Evolutionary conservation across 345 rosid species (phyloP).

Genomic region (Hypericum androsaemum): DNA sequence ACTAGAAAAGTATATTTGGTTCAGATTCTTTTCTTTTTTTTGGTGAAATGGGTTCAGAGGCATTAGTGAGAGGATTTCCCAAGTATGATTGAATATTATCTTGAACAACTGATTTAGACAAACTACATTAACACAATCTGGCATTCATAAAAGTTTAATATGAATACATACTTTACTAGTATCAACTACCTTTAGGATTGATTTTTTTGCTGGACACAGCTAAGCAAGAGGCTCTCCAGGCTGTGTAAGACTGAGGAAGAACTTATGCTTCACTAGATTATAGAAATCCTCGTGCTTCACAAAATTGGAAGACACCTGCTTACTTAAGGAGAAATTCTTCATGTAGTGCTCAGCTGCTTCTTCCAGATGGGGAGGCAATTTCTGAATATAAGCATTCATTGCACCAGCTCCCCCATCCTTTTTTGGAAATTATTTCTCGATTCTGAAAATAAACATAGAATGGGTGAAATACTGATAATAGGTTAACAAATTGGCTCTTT

Average conservation of each 20-base stretch:
- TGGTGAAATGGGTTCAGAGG: too few relatives aligned
- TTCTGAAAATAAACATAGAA: constrained; percentile 39
- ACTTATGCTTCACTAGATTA: constrained; percentile 59
- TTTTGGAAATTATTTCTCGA: constrained; percentile 45
- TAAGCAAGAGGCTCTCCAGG: constrained; percentile 89
- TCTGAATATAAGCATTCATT: constrained; percentile 41
- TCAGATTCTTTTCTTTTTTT: too few relatives aligned
- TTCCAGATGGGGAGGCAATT: constrained; percentile 55
- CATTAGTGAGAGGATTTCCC: too few relatives aligned
- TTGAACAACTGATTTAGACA: too few relatives aligned
- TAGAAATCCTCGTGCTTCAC: constrained; percentile 40
- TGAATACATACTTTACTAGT: too few relatives aligned
- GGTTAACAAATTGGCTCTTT: constrained; percentile 5
- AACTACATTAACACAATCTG: too few relatives aligned
- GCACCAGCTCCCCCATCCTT: constrained; percentile 29
- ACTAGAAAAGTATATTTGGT: too few relatives aligned
- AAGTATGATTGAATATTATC: too few relatives aligned
- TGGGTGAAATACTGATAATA: background rate
- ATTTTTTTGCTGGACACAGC: too few relatives aligned
- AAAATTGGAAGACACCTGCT: constrained; percentile 24
- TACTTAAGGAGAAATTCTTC: constrained; percentile 31
- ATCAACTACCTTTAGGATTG: too few relatives aligned
- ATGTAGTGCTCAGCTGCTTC: constrained; percentile 53
- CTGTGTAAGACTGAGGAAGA: constrained; percentile 78
- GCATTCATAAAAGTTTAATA: too few relatives aligned